These are phyloP conservation scores for Eutypella sp. DNA, from an alignment of 2,329 filamentous ascomycete species.

Conservation along the genomic window DNA sequence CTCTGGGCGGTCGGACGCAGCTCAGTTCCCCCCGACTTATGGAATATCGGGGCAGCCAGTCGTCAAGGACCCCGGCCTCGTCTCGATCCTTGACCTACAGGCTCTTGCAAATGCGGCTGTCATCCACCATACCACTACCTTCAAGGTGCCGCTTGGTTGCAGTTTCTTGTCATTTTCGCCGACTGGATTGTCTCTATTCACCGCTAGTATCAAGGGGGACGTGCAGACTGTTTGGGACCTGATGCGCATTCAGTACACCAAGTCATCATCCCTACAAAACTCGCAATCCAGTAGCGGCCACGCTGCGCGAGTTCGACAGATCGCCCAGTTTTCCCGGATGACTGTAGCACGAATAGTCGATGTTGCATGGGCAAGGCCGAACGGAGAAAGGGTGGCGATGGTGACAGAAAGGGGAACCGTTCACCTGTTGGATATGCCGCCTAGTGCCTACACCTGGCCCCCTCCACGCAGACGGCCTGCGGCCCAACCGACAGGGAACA, in stretches of 20 bases:
- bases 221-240: conserved; percentile 79
- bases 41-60: conserved; percentile 53
- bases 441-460: conserved; percentile 81
- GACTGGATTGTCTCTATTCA: conserved; percentile 68
- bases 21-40: conserved; percentile 72
- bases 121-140: conserved; percentile 64
- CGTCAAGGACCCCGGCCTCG: conserved; percentile 63
- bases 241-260: conserved; percentile 59
- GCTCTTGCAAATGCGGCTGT: conserved; percentile 46
- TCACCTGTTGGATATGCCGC: conserved; percentile 83
- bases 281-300: conserved; percentile 40
- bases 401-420: conserved; percentile 94
- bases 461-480: conserved; percentile 55
- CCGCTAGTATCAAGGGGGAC: conserved; percentile 78
- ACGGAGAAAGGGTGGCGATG: conserved; percentile 78
- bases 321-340: conserved; percentile 85
- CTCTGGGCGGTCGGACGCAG: conserved; percentile 40
- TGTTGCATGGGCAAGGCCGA: conserved; percentile 78
- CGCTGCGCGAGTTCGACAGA: conserved; percentile 67
- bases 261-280: conserved; percentile 54
- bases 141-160: conserved; percentile 67
- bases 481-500: conserved; percentile 40
- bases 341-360: conserved; percentile 89
- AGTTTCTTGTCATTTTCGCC: conserved; percentile 78
- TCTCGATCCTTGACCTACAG: conserved; percentile 70